Evolutionary conservation across 495 filamentous ascomycete genomes (phyloP).

Genomic region (Aspergillus funiculosus): DNA sequence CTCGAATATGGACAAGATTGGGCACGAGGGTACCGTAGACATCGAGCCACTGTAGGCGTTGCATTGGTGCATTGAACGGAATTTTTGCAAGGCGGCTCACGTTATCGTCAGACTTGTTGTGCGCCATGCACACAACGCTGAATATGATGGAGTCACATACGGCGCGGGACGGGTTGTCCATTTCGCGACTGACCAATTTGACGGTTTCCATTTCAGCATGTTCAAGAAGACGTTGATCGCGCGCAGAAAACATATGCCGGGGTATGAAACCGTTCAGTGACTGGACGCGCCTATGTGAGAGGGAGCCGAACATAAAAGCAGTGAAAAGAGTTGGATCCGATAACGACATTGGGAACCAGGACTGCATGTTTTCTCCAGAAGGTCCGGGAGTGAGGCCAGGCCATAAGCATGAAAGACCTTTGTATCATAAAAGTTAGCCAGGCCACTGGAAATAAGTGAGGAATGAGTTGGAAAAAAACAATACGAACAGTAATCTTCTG

Average conservation of each 20-base stretch:
- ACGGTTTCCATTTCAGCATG: slow-evolving; percentile 36
- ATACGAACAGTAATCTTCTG: slow-evolving; percentile 15
- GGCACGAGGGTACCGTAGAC: slow-evolving; percentile 36
- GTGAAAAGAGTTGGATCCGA: slow-evolving; percentile 34
- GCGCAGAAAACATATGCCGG: slow-evolving; percentile 17
- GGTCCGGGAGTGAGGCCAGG: slow-evolving; percentile 30
- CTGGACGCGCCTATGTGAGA: slow-evolving; percentile 38
- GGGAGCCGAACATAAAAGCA: slow-evolving; percentile 35
- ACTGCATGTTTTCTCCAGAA: background rate
- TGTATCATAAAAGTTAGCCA: background rate
- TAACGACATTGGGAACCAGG: slow-evolving; percentile 35
- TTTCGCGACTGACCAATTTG: slow-evolving; percentile 31
- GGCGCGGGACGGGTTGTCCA: slow-evolving; percentile 28
- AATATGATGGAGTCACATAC: slow-evolving; percentile 34
- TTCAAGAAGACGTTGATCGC: slow-evolving; percentile 26
- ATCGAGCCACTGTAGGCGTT: slow-evolving; percentile 39
- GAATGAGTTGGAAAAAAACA: background rate
- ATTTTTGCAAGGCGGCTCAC: slow-evolving; percentile 8
- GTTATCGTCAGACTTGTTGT: slow-evolving; percentile 29
- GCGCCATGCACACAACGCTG: slow-evolving; percentile 40
- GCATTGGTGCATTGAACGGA: slow-evolving; percentile 36
- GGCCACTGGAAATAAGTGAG: background rate
- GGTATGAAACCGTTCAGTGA: slow-evolving; percentile 30
- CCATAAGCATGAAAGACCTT: slow-evolving; percentile 32
- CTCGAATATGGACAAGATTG: slow-evolving; percentile 35